A percentile compares a stretch with the other conserved stretches of the same genome.
Evolutionary conservation across 2,329 filamentous ascomycete species (phyloP).

Genomic region (Neopestalotiopsis rosae): DNA sequence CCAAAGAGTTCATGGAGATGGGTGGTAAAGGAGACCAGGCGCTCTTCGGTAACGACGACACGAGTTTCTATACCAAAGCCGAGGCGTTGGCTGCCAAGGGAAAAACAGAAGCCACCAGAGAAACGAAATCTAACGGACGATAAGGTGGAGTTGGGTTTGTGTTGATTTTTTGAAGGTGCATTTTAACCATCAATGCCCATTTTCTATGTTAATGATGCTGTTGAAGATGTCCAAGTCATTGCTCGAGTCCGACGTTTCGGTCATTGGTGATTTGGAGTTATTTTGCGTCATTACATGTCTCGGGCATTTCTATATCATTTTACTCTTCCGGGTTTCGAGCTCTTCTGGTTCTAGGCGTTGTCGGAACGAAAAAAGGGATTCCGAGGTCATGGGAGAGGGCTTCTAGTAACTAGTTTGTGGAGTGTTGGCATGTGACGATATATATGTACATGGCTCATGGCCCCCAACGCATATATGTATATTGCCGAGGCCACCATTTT

Average conservation of each 20-base stretch:
- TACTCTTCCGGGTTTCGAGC: neutral
- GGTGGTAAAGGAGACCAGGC: constrained; percentile 85
- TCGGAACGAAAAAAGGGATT: neutral
- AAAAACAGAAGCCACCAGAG: constrained; percentile 31
- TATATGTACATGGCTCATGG: neutral
- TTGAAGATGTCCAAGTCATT: neutral
- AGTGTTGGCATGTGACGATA: neutral
- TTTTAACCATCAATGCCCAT: neutral
- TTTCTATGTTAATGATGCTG: neutral
- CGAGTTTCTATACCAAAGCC: constrained; percentile 53
- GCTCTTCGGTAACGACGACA: constrained; percentile 70
- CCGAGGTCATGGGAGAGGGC: neutral
- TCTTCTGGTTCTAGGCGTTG: neutral
- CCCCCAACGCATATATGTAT: neutral
- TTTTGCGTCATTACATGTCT: neutral
- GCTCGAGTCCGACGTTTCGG: neutral
- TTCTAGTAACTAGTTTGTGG: neutral
- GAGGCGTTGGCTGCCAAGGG: constrained; percentile 40
- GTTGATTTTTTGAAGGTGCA: neutral
- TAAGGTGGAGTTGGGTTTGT: constrained; percentile 5
- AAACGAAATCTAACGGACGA: constrained; percentile 29
- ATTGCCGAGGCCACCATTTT: neutral
- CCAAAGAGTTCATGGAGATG: constrained; percentile 81
- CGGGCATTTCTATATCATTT: neutral
- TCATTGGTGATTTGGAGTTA: neutral